Evolutionary conservation across 2,329 filamentous ascomycete species (phyloP).

Genomic region (Fusarium armeniacum): DNA sequence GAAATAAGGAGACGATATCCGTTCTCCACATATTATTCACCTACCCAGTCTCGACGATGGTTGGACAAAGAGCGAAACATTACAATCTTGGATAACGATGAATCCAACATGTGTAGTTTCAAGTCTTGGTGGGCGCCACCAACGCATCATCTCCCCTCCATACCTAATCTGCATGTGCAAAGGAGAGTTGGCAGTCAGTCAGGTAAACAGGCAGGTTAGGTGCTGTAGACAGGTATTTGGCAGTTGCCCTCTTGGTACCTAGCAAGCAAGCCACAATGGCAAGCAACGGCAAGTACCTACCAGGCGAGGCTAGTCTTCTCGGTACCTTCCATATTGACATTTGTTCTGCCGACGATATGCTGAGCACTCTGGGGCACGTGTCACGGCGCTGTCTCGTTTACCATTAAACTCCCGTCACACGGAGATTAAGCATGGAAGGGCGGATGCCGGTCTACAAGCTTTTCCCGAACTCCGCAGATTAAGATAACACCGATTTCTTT

Average conservation of each 20-base stretch:
- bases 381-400: conserved; percentile 10
- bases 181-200: not conserved
- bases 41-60: conserved; percentile 10
- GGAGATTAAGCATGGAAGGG: conserved; percentile 1
- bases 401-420: conserved; percentile 4
- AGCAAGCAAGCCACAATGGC: conserved; percentile 12
- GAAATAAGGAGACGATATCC: conserved; percentile 18
- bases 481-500: not conserved
- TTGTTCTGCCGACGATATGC: conserved; percentile 12
- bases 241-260: conserved; percentile 16
- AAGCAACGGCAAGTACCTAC: conserved; percentile 1
- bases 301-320: not conserved
- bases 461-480: conserved; percentile 2
- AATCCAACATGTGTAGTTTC: conserved; percentile 23
- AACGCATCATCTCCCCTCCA: conserved; percentile 19
- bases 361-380: conserved; percentile 26
- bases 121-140: conserved; percentile 28
- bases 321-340: conserved; percentile 19
- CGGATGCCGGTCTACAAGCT: conserved; percentile 1
- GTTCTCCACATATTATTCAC: conserved; percentile 7
- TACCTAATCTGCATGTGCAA: conserved; percentile 12
- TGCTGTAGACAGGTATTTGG: not conserved
- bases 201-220: not conserved
- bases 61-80: conserved; percentile 16
- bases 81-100: not conserved